Conservation (phyloP, 208 protist genomes). For the Leishmania gerbilli region DNA sequence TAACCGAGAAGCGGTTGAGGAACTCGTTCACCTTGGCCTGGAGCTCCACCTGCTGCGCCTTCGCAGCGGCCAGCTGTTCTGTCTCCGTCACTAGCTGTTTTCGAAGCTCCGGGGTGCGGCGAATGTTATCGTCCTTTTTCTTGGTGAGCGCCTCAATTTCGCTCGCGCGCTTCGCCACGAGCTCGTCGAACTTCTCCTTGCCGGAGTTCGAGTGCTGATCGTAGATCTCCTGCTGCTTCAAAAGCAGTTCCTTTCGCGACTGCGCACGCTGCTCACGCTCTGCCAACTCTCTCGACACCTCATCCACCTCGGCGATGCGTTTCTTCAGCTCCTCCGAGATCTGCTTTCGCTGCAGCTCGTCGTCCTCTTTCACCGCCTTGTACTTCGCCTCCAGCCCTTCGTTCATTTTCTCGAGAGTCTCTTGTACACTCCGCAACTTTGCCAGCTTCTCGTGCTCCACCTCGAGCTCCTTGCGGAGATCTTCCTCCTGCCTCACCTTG, state of each 20-base stretch:
- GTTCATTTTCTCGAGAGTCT: slow-evolving; percentile 51
- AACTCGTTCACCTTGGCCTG: slow-evolving; percentile 53
- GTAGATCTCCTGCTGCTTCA: slow-evolving; percentile 73
- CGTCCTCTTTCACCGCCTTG: slow-evolving; percentile 38
- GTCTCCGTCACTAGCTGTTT: slow-evolving; percentile 42
- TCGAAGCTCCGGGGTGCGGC: slow-evolving; percentile 46
- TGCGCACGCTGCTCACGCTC: slow-evolving; percentile 40
- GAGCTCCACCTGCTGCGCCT: slow-evolving; percentile 37
- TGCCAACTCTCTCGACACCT: slow-evolving; percentile 38
- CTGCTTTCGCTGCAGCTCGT: slow-evolving; percentile 42
- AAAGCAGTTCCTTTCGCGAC: slow-evolving; percentile 42
- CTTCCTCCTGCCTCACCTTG: slow-evolving; percentile 36
- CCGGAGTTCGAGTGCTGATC: slow-evolving; percentile 38
- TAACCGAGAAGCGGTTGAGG: slow-evolving; percentile 38
- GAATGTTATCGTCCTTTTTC: slow-evolving; percentile 37
- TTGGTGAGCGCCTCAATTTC: slow-evolving; percentile 50
- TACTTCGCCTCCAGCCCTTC: slow-evolving; percentile 50
- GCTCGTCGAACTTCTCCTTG: slow-evolving; percentile 51
- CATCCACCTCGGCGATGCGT: slow-evolving; percentile 53
- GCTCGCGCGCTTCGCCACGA: slow-evolving; percentile 47
- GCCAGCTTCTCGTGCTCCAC: slow-evolving; percentile 40
- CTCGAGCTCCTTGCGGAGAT: slow-evolving; percentile 36
- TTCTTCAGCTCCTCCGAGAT: slow-evolving; percentile 42
- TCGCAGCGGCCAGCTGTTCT: slow-evolving; percentile 24
- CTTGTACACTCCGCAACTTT: slow-evolving; percentile 41